Evolutionary conservation across 2,329 filamentous ascomycete genomes (phyloP).

Genomic region (Diplodia scrobiculata): DNA sequence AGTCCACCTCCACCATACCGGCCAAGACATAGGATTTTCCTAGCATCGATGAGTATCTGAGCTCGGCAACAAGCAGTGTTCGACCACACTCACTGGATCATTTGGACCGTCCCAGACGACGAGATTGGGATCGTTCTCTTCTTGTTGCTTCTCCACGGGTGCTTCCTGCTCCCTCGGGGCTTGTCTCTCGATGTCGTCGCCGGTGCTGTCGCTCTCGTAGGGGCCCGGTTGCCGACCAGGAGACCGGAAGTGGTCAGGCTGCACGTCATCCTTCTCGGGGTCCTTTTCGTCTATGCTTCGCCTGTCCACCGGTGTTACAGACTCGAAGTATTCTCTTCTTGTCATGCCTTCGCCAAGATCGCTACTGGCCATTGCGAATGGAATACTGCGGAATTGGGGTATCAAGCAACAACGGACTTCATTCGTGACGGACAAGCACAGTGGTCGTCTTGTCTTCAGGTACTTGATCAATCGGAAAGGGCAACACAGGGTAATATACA

Average conservation of each 20-base stretch:
- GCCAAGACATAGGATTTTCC: slow-evolving; percentile 39
- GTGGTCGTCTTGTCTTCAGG: neutral
- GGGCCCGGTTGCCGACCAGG: neutral
- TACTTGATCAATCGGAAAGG: neutral
- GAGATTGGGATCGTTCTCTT: slow-evolving; percentile 22
- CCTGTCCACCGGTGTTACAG: neutral
- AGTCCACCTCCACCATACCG: slow-evolving; percentile 44
- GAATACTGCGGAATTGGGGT: neutral
- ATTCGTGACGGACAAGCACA: neutral
- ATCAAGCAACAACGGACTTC: neutral
- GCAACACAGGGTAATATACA: neutral
- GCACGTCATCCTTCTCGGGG: neutral
- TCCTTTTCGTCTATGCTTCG: slow-evolving; percentile 21
- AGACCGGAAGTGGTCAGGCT: neutral
- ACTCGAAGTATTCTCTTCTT: slow-evolving; percentile 1
- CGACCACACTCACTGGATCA: slow-evolving; percentile 29
- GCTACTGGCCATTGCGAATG: neutral
- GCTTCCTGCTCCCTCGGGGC: neutral
- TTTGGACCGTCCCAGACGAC: slow-evolving; percentile 26
- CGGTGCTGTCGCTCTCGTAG: neutral
- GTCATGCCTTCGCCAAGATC: neutral
- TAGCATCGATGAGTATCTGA: too few species aligned
- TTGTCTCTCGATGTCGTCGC: slow-evolving; percentile 23
- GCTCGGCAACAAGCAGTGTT: too few species aligned
- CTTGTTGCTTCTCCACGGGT: neutral